phyloP scores from a whole-genome alignment of 441 rosid species.

The Croton laevigatus region DNA sequence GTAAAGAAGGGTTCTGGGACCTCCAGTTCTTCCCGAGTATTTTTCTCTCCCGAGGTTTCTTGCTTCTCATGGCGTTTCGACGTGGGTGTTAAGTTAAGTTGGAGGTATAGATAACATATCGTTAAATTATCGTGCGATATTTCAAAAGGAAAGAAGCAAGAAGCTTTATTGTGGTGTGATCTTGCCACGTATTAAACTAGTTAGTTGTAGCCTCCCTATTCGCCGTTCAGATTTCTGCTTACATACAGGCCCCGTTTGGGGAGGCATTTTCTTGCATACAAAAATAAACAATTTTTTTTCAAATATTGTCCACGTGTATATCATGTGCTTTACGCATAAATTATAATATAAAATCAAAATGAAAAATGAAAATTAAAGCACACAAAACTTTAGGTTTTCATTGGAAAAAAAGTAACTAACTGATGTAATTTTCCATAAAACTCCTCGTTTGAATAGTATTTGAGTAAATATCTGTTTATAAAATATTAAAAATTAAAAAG shows the following conservation, averaged over 20 bases:
- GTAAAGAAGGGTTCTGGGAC: conserved; percentile 13
- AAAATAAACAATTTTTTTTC: too few species aligned
- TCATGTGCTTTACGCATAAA: not conserved
- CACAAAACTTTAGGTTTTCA: too few species aligned
- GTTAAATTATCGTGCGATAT: conserved; percentile 12
- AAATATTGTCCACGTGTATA: too few species aligned
- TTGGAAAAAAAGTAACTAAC: too few species aligned
- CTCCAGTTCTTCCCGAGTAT: not conserved
- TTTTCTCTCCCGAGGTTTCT: conserved; percentile 2
- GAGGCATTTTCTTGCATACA: not conserved
- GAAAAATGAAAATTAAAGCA: too few species aligned
- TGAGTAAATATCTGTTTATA: too few species aligned
- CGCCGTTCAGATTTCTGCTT: not conserved
- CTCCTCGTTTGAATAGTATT: too few species aligned
- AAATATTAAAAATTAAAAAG: too few species aligned
- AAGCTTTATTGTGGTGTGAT: conserved; percentile 26
- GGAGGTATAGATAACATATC: not conserved
- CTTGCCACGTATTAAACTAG: conserved; percentile 23
- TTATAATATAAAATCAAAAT: too few species aligned
- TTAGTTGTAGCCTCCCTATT: not conserved
- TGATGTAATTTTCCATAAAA: too few species aligned
- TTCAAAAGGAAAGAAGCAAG: conserved; percentile 14
- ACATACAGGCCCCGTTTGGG: not conserved
- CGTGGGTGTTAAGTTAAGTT: not conserved
- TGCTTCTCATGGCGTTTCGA: conserved; percentile 2